A percentile compares a stretch with the other conserved stretches of the same genome.
Evolutionary conservation across 345 rosid species (phyloP).

Genomic region (Boechera divaricarpa): DNA sequence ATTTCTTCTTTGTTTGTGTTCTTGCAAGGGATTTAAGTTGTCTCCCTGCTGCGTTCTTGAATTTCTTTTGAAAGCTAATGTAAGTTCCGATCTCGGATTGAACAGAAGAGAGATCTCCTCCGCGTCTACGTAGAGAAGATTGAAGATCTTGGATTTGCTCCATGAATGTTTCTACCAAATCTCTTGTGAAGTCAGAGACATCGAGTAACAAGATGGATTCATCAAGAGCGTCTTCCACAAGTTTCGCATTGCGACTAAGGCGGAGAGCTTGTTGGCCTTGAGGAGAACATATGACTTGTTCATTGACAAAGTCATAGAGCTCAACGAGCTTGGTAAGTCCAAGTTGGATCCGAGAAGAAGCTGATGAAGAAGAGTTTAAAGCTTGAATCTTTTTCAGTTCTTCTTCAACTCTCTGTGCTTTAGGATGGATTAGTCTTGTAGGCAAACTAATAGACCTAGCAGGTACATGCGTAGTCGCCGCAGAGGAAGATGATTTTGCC

Average conservation of each 20-base stretch:
- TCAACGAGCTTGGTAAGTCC: constrained; percentile 51
- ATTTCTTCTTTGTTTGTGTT: constrained; percentile 47
- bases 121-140: constrained; percentile 60
- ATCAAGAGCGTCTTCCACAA: constrained; percentile 52
- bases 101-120: constrained; percentile 43
- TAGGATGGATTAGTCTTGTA: constrained; percentile 55
- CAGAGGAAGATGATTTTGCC: constrained; percentile 28
- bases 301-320: constrained; percentile 51
- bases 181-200: constrained; percentile 50
- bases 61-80: constrained; percentile 54
- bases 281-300: constrained; percentile 43
- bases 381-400: constrained; percentile 50
- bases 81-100: constrained; percentile 48
- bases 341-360: constrained; percentile 46
- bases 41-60: constrained; percentile 47
- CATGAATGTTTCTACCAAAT: constrained; percentile 47
- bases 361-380: constrained; percentile 38
- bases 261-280: constrained; percentile 42
- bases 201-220: constrained; percentile 53
- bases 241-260: constrained; percentile 22
- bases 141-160: constrained; percentile 53
- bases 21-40: constrained; percentile 44
- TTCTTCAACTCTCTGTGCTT: constrained; percentile 52
- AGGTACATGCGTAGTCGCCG: constrained; percentile 32
- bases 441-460: constrained; percentile 63